Conservation (phyloP, 176 grass and related monocot genomes). For the Saccharum spontaneum region DNA sequence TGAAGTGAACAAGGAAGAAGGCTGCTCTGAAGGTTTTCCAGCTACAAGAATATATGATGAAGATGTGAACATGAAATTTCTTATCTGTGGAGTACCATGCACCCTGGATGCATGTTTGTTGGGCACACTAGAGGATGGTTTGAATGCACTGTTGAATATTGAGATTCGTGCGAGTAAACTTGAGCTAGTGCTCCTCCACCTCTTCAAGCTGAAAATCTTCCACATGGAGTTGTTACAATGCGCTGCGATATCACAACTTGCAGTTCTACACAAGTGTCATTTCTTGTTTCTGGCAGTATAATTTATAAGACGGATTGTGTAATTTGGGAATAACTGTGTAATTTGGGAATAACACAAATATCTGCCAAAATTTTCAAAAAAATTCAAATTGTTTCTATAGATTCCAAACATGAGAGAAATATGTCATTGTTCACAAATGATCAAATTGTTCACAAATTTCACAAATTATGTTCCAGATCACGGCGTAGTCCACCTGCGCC, state of each 20-base stretch:
- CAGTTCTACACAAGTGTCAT: slow-evolving; percentile 42
- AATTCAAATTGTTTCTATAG: too few species aligned
- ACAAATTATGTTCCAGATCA: too few species aligned
- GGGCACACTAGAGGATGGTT: slow-evolving; percentile 60
- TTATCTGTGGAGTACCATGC: slow-evolving; percentile 58
- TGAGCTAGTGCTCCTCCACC: slow-evolving; percentile 56
- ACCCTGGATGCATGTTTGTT: slow-evolving; percentile 60
- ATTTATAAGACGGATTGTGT: too few species aligned
- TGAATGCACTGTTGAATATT: slow-evolving; percentile 68
- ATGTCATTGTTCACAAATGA: too few species aligned
- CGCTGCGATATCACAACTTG: slow-evolving; percentile 64
- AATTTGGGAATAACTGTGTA: too few species aligned
- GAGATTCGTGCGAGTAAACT: slow-evolving; percentile 74
- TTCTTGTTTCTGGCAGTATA: too few species aligned
- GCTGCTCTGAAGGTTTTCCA: slow-evolving; percentile 37
- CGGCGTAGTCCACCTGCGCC: too few species aligned
- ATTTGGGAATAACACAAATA: too few species aligned
- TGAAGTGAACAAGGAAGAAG: slow-evolving; percentile 41
- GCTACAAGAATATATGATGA: slow-evolving; percentile 59
- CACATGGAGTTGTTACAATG: slow-evolving; percentile 62
- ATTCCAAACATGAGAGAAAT: too few species aligned
- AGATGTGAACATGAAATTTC: slow-evolving; percentile 55
- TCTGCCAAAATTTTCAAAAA: too few species aligned
- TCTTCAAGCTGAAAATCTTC: slow-evolving; percentile 52
- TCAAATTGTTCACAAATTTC: too few species aligned